These are phyloP conservation scores for Colletotrichum gigasporum DNA, from an alignment of 2,329 filamentous ascomycete genomes.

Conservation along the genomic window DNA sequence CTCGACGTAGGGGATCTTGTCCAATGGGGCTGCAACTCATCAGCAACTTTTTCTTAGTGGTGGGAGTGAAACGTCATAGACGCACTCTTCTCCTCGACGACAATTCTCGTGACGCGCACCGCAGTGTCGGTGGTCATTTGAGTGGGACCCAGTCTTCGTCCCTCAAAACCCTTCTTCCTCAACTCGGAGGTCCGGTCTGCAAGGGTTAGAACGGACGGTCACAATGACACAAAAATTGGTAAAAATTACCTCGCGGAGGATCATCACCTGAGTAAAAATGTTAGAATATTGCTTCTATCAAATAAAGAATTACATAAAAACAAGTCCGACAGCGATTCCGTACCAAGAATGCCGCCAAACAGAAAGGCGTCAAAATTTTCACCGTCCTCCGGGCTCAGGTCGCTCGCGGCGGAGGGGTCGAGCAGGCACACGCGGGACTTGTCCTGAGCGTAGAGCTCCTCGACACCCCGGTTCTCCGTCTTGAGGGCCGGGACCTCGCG, in stretches of 20 bases:
- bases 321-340: constrained; percentile 37
- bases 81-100: constrained; percentile 84
- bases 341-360: constrained; percentile 95
- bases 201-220: constrained; percentile 20
- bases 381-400: constrained; percentile 85
- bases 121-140: constrained; percentile 99
- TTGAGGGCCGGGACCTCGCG: constrained; percentile 69
- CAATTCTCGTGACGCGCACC: constrained; percentile 89
- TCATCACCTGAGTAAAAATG: constrained; percentile 75
- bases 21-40: constrained; percentile 70
- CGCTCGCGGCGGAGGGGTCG: constrained; percentile 84
- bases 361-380: constrained; percentile 88
- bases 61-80: neutral
- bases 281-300: constrained; percentile 14
- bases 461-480: constrained; percentile 81
- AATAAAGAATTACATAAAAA: constrained; percentile 17
- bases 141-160: constrained; percentile 86
- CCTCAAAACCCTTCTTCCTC: constrained; percentile 90
- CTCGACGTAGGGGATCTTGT: constrained; percentile 84
- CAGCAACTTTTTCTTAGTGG: neutral
- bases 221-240: constrained; percentile 15
- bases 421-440: constrained; percentile 87
- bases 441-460: constrained; percentile 78
- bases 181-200: constrained; percentile 94
- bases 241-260: constrained; percentile 80